Evolutionary conservation across 768 basidiomycete species (phyloP), one percentile per base, ranked within the genome.

Genomic region (Gloeophyllum trabeum): DNA sequence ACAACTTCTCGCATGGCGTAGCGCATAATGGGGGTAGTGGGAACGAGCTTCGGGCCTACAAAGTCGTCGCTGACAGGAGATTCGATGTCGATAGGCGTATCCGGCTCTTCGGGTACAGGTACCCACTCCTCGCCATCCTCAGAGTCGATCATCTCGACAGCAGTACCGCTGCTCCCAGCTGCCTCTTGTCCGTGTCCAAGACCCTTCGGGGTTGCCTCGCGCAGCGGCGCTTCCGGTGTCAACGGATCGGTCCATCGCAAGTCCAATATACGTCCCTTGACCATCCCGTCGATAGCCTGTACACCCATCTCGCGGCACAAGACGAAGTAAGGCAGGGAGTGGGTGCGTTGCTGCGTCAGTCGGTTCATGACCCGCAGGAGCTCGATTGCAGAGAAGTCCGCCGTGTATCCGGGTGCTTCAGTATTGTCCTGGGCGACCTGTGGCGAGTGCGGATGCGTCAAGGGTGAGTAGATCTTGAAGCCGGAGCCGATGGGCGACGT

Each of bases 1-100:
- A 91, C 74, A 6, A 90, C 86, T 54, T 85, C 79, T 40, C 76
- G 66, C 85, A 90, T 90, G 37, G 88, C 88, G 56, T 65, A 86
- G 22, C 79, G 66, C 77, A 89, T 84, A 45, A 90, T 83, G 2
- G 86, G 84, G 2, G 85, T 82, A 14, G 75, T 72, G 6, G 88
- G 80, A 24, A 86, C 68, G 43, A 91, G 55, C 57, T 81, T 81
- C 10, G 87, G 86, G 7, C 84, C 84, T 24, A 86, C 67, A 21
- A 67, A 47, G 42, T 81, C 70, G 46, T 78, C 73, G 43, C 66
- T 62, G 21, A 71, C 62, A 42, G 16, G 28, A 7, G 16, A 30
- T 30, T n/a, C n/a, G n/a, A n/a, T n/a, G n/a, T n/a, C n/a, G n/a
- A n/a, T n/a, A n/a, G n/a, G n/a, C n/a, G n/a, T n/a, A n/a, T n/a